Evolutionary conservation across 1,139 yeast genomes (phyloP).

Genomic region (Zhuliangozyma blackwelliae): DNA sequence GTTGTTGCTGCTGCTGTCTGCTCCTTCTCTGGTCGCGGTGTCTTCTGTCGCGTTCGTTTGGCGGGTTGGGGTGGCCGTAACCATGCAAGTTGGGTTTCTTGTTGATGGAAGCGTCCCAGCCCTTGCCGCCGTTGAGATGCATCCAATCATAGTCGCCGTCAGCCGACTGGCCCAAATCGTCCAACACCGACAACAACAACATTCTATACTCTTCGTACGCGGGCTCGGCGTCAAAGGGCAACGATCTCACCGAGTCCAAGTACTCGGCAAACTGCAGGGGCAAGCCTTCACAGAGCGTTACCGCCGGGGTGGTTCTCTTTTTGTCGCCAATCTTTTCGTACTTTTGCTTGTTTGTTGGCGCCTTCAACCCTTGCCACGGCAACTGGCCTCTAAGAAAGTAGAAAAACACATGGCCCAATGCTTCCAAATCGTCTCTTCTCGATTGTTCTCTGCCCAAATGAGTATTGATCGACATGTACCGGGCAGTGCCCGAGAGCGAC

Average conservation of each 20-base stretch:
- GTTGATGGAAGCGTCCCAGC: slow-evolving; percentile 77
- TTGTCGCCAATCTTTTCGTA: slow-evolving; percentile 80
- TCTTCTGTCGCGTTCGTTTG: slow-evolving; percentile 14
- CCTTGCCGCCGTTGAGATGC: slow-evolving; percentile 75
- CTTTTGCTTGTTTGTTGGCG: slow-evolving; percentile 77
- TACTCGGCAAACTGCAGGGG: slow-evolving; percentile 80
- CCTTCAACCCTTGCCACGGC: slow-evolving; percentile 59
- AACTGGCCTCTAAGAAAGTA: slow-evolving; percentile 58
- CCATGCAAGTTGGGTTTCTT: slow-evolving; percentile 81
- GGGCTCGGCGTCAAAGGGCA: slow-evolving; percentile 74
- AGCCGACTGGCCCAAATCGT: slow-evolving; percentile 17
- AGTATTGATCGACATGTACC: slow-evolving; percentile 64
- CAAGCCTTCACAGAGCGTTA: slow-evolving; percentile 62
- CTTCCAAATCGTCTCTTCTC: slow-evolving; percentile 60
- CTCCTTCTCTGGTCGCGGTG: slow-evolving; percentile 6
- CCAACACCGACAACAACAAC: slow-evolving; percentile 26
- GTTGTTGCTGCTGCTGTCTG: slow-evolving; percentile 10
- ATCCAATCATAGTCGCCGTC: slow-evolving; percentile 83
- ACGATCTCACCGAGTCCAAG: slow-evolving; percentile 63
- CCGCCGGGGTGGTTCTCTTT: slow-evolving; percentile 66
- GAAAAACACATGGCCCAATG: slow-evolving; percentile 62
- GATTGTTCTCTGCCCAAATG: slow-evolving; percentile 64
- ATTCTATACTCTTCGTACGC: slow-evolving; percentile 53
- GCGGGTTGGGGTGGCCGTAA: slow-evolving; percentile 70
- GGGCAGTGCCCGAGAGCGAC: slow-evolving; percentile 60